Base-by-base conservation (phyloP, 2,329 filamentous ascomycete species). In the Alternaria ethzedia region DNA sequence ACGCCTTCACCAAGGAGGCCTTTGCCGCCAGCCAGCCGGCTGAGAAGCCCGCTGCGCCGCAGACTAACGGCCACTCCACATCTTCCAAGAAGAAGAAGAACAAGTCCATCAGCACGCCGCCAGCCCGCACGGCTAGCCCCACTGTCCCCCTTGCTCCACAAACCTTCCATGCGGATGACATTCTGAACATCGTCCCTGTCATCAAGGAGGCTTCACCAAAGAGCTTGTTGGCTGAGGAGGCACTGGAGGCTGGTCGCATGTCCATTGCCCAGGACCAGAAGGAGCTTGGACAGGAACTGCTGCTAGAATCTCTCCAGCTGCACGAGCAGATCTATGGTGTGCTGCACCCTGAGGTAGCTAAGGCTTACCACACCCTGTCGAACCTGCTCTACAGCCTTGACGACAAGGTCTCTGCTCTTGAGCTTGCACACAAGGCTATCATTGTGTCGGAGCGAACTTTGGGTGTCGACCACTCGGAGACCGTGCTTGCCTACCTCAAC, bases 291-390 rank as follows among this genome's bases (percentile, higher is more conserved):
- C 94, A 97, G 81, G 96, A 99, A 81, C 87, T 99, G 60, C 87
- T 99, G 28, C 84, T 98, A n/a, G 96, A 99, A 81, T 97, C 94
- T 41, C 84, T 99, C 64, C 97, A 96, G 49, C 85, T 99, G 46
- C 95, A 99, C 76, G 96, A 99, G 85, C 96, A 99, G 81, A 98
- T 99, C 71, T 99, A 99, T 75, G 96, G 96, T 64, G 96, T 98
- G 61, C 86, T 99, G 25, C 96, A 99, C 78, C 94, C 96, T 1
- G 96, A 99, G 82, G 95, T 98, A 63, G 96, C 95, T 50, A 90
- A 94, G 68, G 91, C 97, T 26, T 99, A 99, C 85, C 95, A 97
- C 81, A 94, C 92, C 56, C 83, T 99, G 49, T 97, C 96, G 3
- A 97, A 97, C 86, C 87, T 98, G 59, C 97, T 97, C 83, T 98